A percentile compares a stretch with the other conserved stretches of the same genome.
phyloP scores from a whole-genome alignment of 2,329 filamentous ascomycete species.

The Sporothrix phasma region DNA sequence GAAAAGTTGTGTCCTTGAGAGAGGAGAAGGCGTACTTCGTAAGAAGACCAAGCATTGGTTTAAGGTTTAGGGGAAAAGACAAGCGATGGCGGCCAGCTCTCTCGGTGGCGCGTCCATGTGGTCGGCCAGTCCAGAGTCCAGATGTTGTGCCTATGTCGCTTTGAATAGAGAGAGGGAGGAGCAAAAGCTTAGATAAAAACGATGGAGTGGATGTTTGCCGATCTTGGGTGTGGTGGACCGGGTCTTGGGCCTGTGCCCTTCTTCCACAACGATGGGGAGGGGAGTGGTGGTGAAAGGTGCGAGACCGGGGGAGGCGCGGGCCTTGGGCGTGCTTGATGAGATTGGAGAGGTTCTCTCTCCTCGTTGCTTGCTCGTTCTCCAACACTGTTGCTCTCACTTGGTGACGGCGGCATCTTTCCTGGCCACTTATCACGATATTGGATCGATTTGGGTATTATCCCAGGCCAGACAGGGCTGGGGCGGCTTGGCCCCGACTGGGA shows the following conservation, averaged over 20 bases:
- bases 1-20: not conserved
- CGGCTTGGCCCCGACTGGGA: not conserved
- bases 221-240: not conserved
- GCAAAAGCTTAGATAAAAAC: not conserved
- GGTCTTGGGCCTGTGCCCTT: not conserved
- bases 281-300: not conserved
- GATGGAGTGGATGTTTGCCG: not conserved
- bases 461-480: not conserved
- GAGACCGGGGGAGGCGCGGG: not conserved
- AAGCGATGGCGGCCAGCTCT: not conserved
- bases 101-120: not conserved
- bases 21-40: not conserved
- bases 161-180: not conserved
- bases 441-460: not conserved
- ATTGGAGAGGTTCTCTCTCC: not conserved
- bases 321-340: not conserved
- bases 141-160: not conserved
- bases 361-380: not conserved
- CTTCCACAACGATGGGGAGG: not conserved
- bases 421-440: not conserved
- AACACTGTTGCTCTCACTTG: not conserved
- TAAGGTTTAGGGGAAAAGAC: conserved; percentile 2
- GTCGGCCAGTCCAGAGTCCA: not conserved
- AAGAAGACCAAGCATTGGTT: not conserved
- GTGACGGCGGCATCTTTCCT: not conserved